phyloP scores from a whole-genome alignment of 179 eudicot genomes.

The Drosera spatulata region DNA sequence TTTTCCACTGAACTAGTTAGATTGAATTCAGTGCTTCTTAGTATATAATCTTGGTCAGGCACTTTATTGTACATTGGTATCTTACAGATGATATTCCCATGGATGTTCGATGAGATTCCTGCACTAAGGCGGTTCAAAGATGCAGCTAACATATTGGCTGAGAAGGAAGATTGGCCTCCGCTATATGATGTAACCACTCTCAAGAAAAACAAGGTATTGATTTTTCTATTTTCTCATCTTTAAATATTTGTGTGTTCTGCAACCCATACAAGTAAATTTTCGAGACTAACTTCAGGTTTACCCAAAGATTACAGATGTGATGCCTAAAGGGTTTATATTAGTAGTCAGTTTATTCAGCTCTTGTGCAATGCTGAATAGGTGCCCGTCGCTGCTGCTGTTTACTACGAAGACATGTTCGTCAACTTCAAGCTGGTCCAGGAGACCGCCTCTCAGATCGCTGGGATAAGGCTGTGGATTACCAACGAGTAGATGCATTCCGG shows the following conservation, averaged over 20 bases:
- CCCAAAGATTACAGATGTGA: no score
- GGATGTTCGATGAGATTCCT: conserved; percentile 85
- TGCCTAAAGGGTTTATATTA: no score
- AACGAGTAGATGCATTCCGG: conserved; percentile 98
- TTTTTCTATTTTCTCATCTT: neutral
- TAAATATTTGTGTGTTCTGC: no score
- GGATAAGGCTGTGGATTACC: conserved; percentile 77
- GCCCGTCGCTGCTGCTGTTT: conserved; percentile 91
- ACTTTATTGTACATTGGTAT: neutral
- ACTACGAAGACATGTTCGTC: conserved; percentile 87
- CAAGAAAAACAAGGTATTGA: conserved; percentile 57
- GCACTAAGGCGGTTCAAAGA: conserved; percentile 64
- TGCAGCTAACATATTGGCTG: conserved; percentile 55
- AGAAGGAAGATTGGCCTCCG: conserved; percentile 82
- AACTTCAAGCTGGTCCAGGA: conserved; percentile 74
- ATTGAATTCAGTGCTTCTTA: neutral
- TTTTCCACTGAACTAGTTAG: neutral
- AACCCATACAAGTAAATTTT: no score
- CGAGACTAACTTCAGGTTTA: no score
- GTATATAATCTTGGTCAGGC: neutral
- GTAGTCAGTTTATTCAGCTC: neutral
- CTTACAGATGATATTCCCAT: conserved; percentile 85
- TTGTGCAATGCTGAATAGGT: conserved; percentile 36
- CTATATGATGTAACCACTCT: conserved; percentile 50
- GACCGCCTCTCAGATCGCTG: conserved; percentile 62